A percentile compares a stretch with the other conserved stretches of the same genome.
phyloP scores from a whole-genome alignment of 352 stramenopile genomes.

The Phytopythium vexans region DNA sequence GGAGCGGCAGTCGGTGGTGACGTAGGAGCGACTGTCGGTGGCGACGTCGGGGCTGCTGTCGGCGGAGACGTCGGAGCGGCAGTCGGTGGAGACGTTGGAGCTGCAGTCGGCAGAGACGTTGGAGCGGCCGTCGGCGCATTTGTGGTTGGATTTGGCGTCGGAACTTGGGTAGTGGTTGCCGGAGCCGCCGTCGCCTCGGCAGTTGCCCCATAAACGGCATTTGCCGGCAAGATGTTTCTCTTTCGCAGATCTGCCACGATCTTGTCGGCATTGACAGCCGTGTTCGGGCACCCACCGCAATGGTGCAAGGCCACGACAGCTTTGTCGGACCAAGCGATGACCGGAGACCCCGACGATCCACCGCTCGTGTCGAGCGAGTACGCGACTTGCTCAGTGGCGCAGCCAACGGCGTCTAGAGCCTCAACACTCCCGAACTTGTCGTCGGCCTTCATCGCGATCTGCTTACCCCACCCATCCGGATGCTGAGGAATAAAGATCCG shows the following conservation, averaged over 20 bases:
- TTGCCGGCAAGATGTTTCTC: constrained; percentile 36
- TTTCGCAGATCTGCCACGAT: constrained; percentile 50
- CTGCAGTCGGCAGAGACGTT: constrained; percentile 2
- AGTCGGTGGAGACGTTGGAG: constrained; percentile 12
- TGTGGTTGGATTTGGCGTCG: neutral
- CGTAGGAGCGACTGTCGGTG: constrained; percentile 9
- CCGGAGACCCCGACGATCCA: constrained; percentile 66
- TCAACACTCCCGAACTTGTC: constrained; percentile 32
- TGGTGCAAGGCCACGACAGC: constrained; percentile 66
- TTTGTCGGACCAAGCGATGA: constrained; percentile 60
- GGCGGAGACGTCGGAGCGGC: constrained; percentile 4
- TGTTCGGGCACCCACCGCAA: constrained; percentile 75
- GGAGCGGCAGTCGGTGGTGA: constrained; percentile 8
- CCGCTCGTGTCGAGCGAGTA: constrained; percentile 73
- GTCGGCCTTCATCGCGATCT: constrained; percentile 39
- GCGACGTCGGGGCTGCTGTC: constrained; percentile 6
- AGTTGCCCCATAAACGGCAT: constrained; percentile 25
- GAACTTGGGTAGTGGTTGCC: too few species aligned
- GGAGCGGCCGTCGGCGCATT: constrained; percentile 7
- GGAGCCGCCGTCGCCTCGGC: too few species aligned
- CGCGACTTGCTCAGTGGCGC: constrained; percentile 45
- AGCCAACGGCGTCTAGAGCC: constrained; percentile 38
- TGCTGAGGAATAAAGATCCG: constrained; percentile 67
- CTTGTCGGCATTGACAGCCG: constrained; percentile 62
- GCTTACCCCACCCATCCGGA: constrained; percentile 60